Conservation (phyloP, 306 rosid species). For the Cajanus cajan region DNA sequence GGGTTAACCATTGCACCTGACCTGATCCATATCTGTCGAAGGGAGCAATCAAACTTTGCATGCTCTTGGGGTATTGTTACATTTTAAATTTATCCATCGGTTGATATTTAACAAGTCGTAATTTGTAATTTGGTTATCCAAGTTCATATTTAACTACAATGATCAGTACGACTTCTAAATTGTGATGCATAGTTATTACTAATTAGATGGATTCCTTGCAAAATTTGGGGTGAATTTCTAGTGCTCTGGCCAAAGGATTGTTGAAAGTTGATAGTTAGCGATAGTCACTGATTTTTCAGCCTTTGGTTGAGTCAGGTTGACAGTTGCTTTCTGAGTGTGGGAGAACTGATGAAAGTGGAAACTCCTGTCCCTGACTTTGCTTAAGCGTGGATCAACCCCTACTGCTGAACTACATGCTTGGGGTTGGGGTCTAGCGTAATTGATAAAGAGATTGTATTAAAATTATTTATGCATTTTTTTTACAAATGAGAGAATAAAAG, state of each 20-base stretch:
- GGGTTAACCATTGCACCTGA: not conserved
- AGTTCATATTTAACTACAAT: not conserved
- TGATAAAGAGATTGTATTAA: not conserved
- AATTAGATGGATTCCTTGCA: not conserved
- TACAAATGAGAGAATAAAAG: not conserved
- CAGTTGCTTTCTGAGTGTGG: not conserved
- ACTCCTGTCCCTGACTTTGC: not conserved
- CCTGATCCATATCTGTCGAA: not conserved
- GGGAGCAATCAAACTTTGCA: not conserved
- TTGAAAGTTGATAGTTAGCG: constrained; percentile 26
- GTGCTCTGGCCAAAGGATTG: constrained; percentile 39
- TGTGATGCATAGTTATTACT: not conserved
- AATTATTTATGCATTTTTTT: not conserved
- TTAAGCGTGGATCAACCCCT: no score
- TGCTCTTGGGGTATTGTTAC: not conserved
- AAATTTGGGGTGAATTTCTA: not conserved
- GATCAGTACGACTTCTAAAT: not conserved
- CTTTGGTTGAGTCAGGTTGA: no score
- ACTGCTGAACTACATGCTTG: no score
- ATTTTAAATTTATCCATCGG: not conserved
- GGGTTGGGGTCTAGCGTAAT: not conserved
- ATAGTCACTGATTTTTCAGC: constrained; percentile 17
- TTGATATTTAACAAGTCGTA: not conserved
- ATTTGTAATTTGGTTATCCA: not conserved
- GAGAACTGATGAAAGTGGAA: not conserved